Base-by-base conservation (phyloP, 257 asterid genomes). In the Scutellaria minor region DNA sequence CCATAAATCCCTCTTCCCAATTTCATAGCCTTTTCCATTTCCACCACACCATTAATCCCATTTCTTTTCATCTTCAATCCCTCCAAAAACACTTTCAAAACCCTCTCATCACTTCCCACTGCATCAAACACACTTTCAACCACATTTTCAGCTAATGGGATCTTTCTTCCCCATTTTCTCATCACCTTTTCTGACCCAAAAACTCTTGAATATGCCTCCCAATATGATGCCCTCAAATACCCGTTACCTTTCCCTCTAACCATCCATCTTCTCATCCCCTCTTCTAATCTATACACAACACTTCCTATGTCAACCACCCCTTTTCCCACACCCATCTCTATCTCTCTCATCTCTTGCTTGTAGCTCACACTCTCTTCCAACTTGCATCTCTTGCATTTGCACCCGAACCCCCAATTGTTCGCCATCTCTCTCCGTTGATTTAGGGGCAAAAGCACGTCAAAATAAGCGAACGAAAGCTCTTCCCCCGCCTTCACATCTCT, bases 1-100 rank as follows among this genome's bases (percentile, higher is more conserved):
- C 97, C 98, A 82, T 83, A 93, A 72, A 92, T 62, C 78, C 98
- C 98, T 78, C 89, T 89, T 71, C 95, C 97, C 37, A 90, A 58
- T 61, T 89, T 93, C 84, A 89, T 67, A 6, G 48, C 77, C 73
- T 83, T 90, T 52, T 90, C 97, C 95, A 88, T 84, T 64, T 90
- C 96, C 87, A 88, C 59, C 70, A 78, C 79, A 55, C 87, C 91
- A 84, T 73, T 79, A 47, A 77, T 70, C 79, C 85, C 83, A 54
- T 78, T 31, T 31, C 83, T 3, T 45, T 44, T 71, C 78, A 31
- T 87, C 83, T 81, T 90, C 64, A 84, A 11, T 31, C 90, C 88
- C 40, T 77, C 85, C 80, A 85, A 50, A 22, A 78, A 81, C 41
- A 86, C 80, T 65, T 78, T 90, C 67, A 83, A 75, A 45, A 87